A percentile compares a stretch with the other conserved stretches of the same genome.
Evolutionary conservation across 1,139 yeast species (phyloP).

Genomic region (Groenewaldozyma auringiensis): DNA sequence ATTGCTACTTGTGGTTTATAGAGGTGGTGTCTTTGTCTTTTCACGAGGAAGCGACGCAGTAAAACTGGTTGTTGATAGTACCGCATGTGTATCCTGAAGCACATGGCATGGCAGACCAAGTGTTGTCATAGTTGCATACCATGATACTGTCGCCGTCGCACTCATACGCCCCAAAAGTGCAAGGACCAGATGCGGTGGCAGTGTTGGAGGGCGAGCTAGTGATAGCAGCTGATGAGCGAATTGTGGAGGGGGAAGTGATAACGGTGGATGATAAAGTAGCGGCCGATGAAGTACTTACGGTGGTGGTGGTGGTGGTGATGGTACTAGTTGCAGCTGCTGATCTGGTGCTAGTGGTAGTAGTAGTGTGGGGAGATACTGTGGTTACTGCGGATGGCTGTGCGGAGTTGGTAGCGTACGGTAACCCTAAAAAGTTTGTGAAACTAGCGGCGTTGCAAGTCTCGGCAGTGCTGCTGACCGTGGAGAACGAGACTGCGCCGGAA

Average conservation of each 20-base stretch:
- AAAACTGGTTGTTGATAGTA: background rate
- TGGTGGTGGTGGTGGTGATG: background rate
- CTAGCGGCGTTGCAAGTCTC: conserved; percentile 1
- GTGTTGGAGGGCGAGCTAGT: conserved; percentile 5
- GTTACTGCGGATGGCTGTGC: conserved; percentile 7
- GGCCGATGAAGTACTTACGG: background rate
- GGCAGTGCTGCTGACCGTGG: conserved; percentile 3
- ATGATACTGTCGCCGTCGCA: background rate
- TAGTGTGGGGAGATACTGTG: conserved; percentile 3
- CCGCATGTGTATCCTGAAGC: background rate
- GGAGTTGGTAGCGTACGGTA: background rate
- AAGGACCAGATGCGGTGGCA: conserved; percentile 3
- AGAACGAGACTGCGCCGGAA: conserved; percentile 21
- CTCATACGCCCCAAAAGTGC: conserved; percentile 2
- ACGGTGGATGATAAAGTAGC: conserved; percentile 4
- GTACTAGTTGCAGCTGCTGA: no score
- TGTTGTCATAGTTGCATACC: background rate
- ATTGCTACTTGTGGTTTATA: no score
- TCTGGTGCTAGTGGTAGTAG: conserved; percentile 3
- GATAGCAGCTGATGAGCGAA: conserved; percentile 9
- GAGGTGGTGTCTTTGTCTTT: no score
- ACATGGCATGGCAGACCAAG: background rate
- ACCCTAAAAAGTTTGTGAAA: conserved; percentile 6
- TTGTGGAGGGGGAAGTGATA: conserved; percentile 8
- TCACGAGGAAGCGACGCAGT: background rate